Conservation (phyloP, 1,284 basidiomycete species). For the Moesziomyces antarcticus region DNA sequence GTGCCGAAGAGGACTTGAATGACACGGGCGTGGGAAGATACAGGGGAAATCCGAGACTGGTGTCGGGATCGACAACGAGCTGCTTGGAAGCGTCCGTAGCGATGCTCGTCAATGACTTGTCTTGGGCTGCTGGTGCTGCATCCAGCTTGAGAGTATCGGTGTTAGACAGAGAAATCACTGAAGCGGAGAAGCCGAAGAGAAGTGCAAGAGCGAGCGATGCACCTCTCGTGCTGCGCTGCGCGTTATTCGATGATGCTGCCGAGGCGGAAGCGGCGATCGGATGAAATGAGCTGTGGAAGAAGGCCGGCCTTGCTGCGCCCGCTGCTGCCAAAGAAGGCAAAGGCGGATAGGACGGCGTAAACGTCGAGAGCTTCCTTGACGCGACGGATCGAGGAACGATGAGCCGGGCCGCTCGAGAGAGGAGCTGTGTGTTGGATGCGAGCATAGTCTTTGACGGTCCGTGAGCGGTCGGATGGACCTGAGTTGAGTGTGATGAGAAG, state of each 20-base stretch:
- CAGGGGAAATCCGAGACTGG: conserved; percentile 34
- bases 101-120: conserved; percentile 8
- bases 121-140: conserved; percentile 10
- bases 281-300: conserved; percentile 27
- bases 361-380: neutral
- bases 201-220: conserved; percentile 1
- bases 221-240: neutral
- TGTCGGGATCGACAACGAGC: conserved; percentile 34
- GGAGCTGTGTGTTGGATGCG: neutral
- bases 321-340: neutral
- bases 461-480: no score
- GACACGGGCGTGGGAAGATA: conserved; percentile 30
- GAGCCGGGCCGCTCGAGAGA: neutral
- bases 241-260: neutral
- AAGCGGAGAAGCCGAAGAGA: conserved; percentile 11
- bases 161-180: conserved; percentile 1
- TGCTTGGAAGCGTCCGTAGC: conserved; percentile 12
- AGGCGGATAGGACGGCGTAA: neutral
- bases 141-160: conserved; percentile 15
- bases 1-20: neutral
- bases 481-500: neutral
- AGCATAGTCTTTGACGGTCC: no score
- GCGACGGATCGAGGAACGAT: neutral
- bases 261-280: conserved; percentile 6
- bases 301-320: neutral